Conservation (phyloP, 768 basidiomycete genomes). For the Amanita muscaria region DNA sequence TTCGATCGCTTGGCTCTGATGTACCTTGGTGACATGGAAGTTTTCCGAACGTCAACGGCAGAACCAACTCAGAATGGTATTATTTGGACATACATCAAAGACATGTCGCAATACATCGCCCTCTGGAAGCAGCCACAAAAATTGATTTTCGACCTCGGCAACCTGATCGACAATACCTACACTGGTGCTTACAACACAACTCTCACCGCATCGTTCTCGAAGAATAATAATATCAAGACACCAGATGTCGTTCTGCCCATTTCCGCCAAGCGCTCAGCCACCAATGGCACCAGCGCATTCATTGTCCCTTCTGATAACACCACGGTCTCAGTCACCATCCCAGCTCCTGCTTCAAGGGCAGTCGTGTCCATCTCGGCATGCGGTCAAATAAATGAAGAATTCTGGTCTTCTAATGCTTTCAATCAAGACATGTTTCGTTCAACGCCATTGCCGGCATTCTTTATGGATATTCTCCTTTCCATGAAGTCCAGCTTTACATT, state of each 20-base stretch:
- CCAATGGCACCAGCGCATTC: background rate
- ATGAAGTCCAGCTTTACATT: slow-evolving; percentile 7
- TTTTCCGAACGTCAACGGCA: slow-evolving; percentile 7
- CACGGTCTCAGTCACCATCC: background rate
- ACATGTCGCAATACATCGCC: slow-evolving; percentile 51
- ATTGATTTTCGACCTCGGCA: slow-evolving; percentile 54
- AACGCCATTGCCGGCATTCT: background rate
- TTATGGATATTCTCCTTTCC: slow-evolving; percentile 4
- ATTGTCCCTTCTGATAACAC: background rate
- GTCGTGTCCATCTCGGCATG: slow-evolving; percentile 4
- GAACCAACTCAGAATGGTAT: slow-evolving; percentile 8
- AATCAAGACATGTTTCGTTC: background rate
- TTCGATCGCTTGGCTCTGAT: slow-evolving; percentile 67
- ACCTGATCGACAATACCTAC: slow-evolving; percentile 55
- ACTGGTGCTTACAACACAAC: slow-evolving; percentile 36
- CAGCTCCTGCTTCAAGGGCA: background rate
- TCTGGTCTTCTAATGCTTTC: slow-evolving; percentile 4
- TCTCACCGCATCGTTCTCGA: slow-evolving; percentile 5
- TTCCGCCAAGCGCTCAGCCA: background rate
- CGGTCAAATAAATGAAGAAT: slow-evolving; percentile 3
- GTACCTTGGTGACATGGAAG: slow-evolving; percentile 68
- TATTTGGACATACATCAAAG: slow-evolving; percentile 30
- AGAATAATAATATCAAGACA: slow-evolving; percentile 2
- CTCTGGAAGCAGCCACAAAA: slow-evolving; percentile 41
- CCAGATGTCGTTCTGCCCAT: slow-evolving; percentile 3